Evolutionary conservation across 2,329 filamentous ascomycete genomes (phyloP).

Genomic region (Fusarium proliferatum): DNA sequence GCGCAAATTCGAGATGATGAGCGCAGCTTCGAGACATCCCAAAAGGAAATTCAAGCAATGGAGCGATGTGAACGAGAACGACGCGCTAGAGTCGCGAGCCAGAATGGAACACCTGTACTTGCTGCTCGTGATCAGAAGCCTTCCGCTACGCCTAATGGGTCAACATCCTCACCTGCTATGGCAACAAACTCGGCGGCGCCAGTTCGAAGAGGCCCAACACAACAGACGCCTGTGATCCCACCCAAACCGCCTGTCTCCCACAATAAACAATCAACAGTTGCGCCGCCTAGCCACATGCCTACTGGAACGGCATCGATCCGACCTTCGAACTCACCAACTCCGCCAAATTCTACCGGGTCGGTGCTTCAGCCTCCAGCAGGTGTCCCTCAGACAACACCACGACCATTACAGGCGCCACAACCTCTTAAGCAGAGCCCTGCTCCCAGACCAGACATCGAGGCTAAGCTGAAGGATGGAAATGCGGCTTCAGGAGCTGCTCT

Average conservation of each 20-base stretch:
- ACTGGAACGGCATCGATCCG: conserved; percentile 45
- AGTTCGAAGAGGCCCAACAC: conserved; percentile 44
- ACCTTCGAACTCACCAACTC: conserved; percentile 47
- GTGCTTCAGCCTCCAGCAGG: conserved; percentile 54
- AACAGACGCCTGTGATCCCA: conserved; percentile 51
- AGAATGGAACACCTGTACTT: conserved; percentile 48
- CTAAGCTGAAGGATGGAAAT: conserved; percentile 47
- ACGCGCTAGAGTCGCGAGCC: conserved; percentile 51
- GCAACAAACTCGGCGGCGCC: conserved; percentile 33
- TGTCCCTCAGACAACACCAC: conserved; percentile 47
- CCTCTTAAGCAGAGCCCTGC: conserved; percentile 48
- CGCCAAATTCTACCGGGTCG: conserved; percentile 44
- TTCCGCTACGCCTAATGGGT: conserved; percentile 39
- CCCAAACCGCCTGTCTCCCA: conserved; percentile 47
- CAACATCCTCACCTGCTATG: conserved; percentile 39
- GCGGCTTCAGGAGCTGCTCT: conserved; percentile 42
- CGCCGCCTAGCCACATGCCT: conserved; percentile 46
- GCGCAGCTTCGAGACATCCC: conserved; percentile 69
- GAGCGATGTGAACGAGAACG: conserved; percentile 61
- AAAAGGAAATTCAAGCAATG: conserved; percentile 75
- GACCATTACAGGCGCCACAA: conserved; percentile 49
- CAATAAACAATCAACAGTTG: conserved; percentile 41
- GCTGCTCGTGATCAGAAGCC: conserved; percentile 50
- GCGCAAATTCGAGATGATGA: conserved; percentile 80
- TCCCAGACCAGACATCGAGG: conserved; percentile 49